Base-by-base conservation (phyloP, 345 rosid genomes). In the Xanthoceras sorbifolium region DNA sequence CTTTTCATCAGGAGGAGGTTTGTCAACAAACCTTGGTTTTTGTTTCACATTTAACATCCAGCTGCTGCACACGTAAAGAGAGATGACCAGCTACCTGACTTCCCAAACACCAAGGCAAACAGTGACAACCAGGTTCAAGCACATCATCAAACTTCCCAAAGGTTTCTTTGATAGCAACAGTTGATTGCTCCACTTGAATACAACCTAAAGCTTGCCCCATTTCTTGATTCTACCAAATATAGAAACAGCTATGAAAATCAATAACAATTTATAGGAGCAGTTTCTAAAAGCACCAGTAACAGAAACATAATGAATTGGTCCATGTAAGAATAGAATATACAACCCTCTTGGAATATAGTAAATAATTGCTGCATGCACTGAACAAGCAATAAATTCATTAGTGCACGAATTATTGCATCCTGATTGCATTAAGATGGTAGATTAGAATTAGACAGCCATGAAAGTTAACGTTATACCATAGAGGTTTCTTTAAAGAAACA, bases 41-140 rank as follows among this genome's bases (percentile, higher is more conserved):
- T 42, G 98, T 94, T 88, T 94, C 98, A 42, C 97, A 92, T 50
- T 89, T 88, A 60, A 92, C 97, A 83, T 94, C 97, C 64, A 92
- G 82, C 86, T 90, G 94, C 74, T 92, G 94, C 73, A 92, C 86
- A 71, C 97, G 94, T 55, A 92, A 76, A 0, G 97, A 78, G 64
- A 92, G 90, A 25, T 78, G 85, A 69, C 97, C 94, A 72, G 93
- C 93, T n/a, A 87, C 23, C 79, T 89, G 93, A 52, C 87, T 84
- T 18, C 97, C 97, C 1, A 90, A 77, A 64, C 86, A 92, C 97
- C 97, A 92, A 15, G 97, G 97, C 79, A 92, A 74, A 77, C 93
- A 92, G 64, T 92, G 94, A 76, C 93, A 92, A 48, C 94, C 97
- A 54, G 97, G 97, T 64, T 86, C 84, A 40, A 92, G 94, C 76